These are phyloP conservation scores for Drechslerella stenobrocha DNA, from an alignment of 2,329 filamentous ascomycete species.

Conservation along the genomic window DNA sequence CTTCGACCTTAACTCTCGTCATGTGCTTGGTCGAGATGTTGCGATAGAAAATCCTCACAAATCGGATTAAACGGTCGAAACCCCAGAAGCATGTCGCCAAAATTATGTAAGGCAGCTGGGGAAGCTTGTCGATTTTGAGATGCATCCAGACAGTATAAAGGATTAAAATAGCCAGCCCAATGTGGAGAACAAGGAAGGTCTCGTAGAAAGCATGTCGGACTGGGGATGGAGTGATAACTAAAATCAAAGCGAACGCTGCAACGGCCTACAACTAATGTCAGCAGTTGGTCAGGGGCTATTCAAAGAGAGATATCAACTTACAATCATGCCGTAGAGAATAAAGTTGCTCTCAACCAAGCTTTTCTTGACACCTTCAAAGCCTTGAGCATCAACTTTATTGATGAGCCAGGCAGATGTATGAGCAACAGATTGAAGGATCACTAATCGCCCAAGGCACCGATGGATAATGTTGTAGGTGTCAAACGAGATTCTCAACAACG, in stretches of 20 bases:
- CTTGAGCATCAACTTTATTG: conserved; percentile 69
- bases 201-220: conserved; percentile 95
- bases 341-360: conserved; percentile 66
- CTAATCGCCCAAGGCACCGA: conserved; percentile 77
- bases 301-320: conserved; percentile 52
- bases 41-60: conserved; percentile 66
- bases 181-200: conserved; percentile 87
- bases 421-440: conserved; percentile 69
- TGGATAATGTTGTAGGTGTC: conserved; percentile 94
- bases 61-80: conserved; percentile 68
- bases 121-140: conserved; percentile 67
- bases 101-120: conserved; percentile 74
- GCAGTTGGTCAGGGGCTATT: conserved; percentile 1
- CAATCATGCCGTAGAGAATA: conserved; percentile 61
- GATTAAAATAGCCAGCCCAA: conserved; percentile 69
- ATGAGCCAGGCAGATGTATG: conserved; percentile 75
- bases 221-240: conserved; percentile 72
- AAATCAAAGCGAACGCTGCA: conserved; percentile 60
- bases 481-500: conserved; percentile 81
- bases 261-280: conserved; percentile 53
- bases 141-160: conserved; percentile 79
- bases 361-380: conserved; percentile 63
- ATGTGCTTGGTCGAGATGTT: conserved; percentile 58
- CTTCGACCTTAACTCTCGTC: conserved; percentile 73
- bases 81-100: conserved; percentile 77